Base-by-base conservation (phyloP, 1,284 basidiomycete species). In the Ustilago trichophora region DNA sequence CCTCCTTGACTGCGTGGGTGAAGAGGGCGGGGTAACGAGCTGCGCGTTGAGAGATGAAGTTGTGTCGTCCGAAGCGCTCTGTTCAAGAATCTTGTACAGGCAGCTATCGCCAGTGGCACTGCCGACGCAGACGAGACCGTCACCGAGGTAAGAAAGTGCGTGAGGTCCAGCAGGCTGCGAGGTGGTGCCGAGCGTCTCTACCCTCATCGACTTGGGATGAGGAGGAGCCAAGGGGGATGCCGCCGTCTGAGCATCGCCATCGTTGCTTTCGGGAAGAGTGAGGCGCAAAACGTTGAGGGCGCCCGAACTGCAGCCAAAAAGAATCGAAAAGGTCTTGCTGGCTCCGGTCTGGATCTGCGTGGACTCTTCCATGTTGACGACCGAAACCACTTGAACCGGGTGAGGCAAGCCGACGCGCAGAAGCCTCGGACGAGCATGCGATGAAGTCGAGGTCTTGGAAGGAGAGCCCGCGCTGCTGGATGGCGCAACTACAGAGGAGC, bases 101-200 rank as follows among this genome's bases (percentile, higher is more conserved):
- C 49, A 50, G 22, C 71, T 73, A 41, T 79, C 76, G 21, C 77
- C 75, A 3, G 57, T 67, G 11, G 69, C 62, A 36, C 76, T 78
- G 27, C 63, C 55, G 9, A 78, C 52, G 38, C 67, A 53, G 10
- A 80, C 46, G 25, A 77, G 58, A 26, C 62, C 63, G 3, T 80
- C 77, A 24, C 75, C 72, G 7, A 78, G 52, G 22, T 76, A 75
- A 3, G 66, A 42, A 8, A 80, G 35, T 0, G 57, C 72, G 15
- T 68, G 58, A 8, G 73, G 59, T 3, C 76, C 75, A 3, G 66
- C 59, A 6, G 75, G 49, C 27, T 64, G 57, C 29, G 72, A 58
- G 4, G 57, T 64, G 22, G 11, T 26, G 16, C 75, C 73, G 19
- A 78, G 42, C 6, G 53, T 48, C 24, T 42, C 45, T 5, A 76